Evolutionary conservation across 2,329 filamentous ascomycete genomes (phyloP).

Genomic region (Aspergillus latus): DNA sequence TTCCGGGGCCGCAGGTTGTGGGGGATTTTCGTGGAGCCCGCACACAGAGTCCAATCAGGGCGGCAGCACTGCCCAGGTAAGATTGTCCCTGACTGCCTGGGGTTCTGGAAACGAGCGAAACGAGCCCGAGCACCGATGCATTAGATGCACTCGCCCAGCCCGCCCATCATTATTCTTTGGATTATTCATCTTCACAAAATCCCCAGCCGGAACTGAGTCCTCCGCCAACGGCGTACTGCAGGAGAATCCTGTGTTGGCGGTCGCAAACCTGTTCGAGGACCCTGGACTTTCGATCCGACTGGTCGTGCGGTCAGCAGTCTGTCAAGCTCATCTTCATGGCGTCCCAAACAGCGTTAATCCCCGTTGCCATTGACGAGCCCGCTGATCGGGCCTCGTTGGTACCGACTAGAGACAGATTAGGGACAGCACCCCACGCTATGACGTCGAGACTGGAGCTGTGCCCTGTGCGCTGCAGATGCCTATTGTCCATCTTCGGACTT

Average conservation of each 20-base stretch:
- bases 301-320: not conserved
- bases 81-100: conserved; percentile 8
- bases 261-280: not conserved
- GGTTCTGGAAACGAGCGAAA: conserved; percentile 9
- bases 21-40: conserved; percentile 25
- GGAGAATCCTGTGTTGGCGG: too few relatives aligned
- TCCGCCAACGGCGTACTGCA: not conserved
- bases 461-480: not conserved
- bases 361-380: not conserved
- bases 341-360: not conserved
- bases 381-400: conserved; percentile 1
- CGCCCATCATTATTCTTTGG: not conserved
- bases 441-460: not conserved
- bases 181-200: not conserved
- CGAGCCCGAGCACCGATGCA: not conserved
- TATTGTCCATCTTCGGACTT: conserved; percentile 1
- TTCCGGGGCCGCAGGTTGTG: conserved; percentile 14
- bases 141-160: not conserved
- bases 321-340: not conserved
- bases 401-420: too few relatives aligned
- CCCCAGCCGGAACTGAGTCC: not conserved
- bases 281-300: not conserved
- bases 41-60: conserved; percentile 16
- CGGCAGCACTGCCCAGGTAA: not conserved
- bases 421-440: conserved; percentile 9